Conservation (phyloP, 768 basidiomycete species). For the Suillus alpinus region DNA sequence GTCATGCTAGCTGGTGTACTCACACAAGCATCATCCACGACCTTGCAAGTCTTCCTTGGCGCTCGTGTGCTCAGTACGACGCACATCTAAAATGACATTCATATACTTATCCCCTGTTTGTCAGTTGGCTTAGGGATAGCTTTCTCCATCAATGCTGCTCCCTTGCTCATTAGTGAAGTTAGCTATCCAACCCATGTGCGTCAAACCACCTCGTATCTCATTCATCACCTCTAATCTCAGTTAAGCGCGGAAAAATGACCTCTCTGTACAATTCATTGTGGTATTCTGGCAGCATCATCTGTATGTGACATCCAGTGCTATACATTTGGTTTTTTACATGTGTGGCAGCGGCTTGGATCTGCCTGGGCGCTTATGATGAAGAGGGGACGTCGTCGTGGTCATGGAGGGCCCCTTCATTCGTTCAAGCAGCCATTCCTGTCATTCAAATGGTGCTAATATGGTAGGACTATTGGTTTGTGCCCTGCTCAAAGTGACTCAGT, state of each 20-base stretch:
- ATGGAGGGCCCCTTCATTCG: slow-evolving; percentile 63
- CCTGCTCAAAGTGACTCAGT: neutral
- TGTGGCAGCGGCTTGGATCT: slow-evolving; percentile 43
- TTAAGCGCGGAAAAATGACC: slow-evolving; percentile 51
- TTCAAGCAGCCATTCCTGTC: slow-evolving; percentile 58
- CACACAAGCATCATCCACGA: slow-evolving; percentile 47
- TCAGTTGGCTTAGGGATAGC: slow-evolving; percentile 64
- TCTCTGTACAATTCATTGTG: slow-evolving; percentile 70
- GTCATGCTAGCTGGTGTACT: slow-evolving; percentile 67
- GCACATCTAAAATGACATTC: neutral
- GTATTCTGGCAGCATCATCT: slow-evolving; percentile 71
- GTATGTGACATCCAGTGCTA: slow-evolving; percentile 15
- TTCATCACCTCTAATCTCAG: neutral
- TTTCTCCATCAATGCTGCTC: slow-evolving; percentile 61
- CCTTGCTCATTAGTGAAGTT: slow-evolving; percentile 62
- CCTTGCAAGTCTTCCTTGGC: slow-evolving; percentile 51
- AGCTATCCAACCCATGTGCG: slow-evolving; percentile 69
- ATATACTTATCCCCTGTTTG: neutral
- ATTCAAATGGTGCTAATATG: slow-evolving; percentile 55
- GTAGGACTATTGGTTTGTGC: slow-evolving; percentile 26
- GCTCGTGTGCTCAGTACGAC: slow-evolving; percentile 43
- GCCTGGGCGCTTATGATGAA: slow-evolving; percentile 40
- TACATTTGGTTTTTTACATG: neutral
- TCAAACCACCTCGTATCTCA: slow-evolving; percentile 1
- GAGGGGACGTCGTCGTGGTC: slow-evolving; percentile 45